phyloP scores from a whole-genome alignment of 805 yeast genomes.

The Zygoascus flipseniorum region DNA sequence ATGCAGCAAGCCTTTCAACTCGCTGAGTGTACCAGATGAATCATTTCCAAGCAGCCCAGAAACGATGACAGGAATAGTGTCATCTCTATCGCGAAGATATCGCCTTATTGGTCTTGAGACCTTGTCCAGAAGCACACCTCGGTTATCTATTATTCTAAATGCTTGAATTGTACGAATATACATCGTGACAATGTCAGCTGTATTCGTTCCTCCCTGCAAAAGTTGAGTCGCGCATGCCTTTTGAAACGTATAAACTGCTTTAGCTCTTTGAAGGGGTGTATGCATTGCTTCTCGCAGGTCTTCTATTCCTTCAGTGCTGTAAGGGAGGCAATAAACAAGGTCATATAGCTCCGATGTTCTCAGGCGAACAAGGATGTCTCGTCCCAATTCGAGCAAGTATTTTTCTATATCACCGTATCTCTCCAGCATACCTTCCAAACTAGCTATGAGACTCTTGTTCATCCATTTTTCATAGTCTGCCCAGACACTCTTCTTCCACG shows the following conservation, averaged over 20 bases:
- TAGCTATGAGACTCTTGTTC: constrained; percentile 2
- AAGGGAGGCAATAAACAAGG: constrained; percentile 47
- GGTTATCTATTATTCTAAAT: constrained; percentile 71
- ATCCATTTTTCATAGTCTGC: constrained; percentile 12
- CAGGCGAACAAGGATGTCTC: constrained; percentile 26
- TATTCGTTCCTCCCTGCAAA: constrained; percentile 75
- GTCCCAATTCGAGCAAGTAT: constrained; percentile 7
- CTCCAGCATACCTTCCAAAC: constrained; percentile 9
- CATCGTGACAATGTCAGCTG: constrained; percentile 58
- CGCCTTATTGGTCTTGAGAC: constrained; percentile 69
- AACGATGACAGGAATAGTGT: constrained; percentile 62
- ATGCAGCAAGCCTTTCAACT: constrained; percentile 46
- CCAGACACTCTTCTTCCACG: constrained; percentile 10
- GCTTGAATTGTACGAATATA: constrained; percentile 67
- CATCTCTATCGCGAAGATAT: constrained; percentile 64
- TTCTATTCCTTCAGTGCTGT: constrained; percentile 41
- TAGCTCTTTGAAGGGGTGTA: constrained; percentile 41
- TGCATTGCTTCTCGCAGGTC: constrained; percentile 51
- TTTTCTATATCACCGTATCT: neutral
- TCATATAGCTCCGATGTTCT: constrained; percentile 53
- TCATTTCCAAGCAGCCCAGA: constrained; percentile 52
- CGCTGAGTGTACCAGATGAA: constrained; percentile 35
- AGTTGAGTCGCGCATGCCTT: constrained; percentile 37
- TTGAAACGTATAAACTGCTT: constrained; percentile 44
- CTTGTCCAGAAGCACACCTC: constrained; percentile 72